Evolutionary conservation across 2,329 filamentous ascomycete genomes (phyloP).

Genomic region (Tolypocladium endophyticum): DNA sequence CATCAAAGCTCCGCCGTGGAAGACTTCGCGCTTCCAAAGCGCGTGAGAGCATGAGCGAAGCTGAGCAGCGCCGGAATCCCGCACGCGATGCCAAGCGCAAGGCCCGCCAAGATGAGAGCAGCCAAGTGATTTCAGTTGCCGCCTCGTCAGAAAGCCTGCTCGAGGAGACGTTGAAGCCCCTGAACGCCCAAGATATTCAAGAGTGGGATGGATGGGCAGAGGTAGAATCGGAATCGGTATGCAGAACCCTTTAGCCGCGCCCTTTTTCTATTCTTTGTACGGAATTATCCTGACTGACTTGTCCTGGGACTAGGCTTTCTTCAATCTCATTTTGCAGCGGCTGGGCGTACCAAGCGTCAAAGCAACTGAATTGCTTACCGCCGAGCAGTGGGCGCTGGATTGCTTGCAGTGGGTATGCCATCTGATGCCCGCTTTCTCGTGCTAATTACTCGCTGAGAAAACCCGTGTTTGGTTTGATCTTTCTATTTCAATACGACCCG

Average conservation of each 20-base stretch:
- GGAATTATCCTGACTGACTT: not conserved
- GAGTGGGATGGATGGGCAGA: constrained; percentile 70
- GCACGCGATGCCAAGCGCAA: constrained; percentile 38
- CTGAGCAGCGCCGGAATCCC: constrained; percentile 24
- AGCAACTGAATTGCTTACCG: constrained; percentile 63
- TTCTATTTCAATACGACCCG: constrained; percentile 65
- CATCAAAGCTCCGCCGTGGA: not conserved
- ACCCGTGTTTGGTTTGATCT: constrained; percentile 77
- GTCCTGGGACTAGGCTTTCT: constrained; percentile 51
- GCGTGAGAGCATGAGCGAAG: constrained; percentile 8
- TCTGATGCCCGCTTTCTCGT: not conserved
- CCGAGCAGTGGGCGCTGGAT: constrained; percentile 57
- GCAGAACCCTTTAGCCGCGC: constrained; percentile 15
- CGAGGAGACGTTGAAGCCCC: constrained; percentile 33
- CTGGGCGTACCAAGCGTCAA: constrained; percentile 66
- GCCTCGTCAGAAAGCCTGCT: constrained; percentile 29
- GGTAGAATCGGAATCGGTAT: constrained; percentile 80
- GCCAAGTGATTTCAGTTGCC: constrained; percentile 6
- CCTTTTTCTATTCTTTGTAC: not conserved
- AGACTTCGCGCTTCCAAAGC: not conserved
- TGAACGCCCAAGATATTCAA: constrained; percentile 40
- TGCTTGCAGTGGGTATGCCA: constrained; percentile 43
- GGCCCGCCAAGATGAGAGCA: constrained; percentile 22
- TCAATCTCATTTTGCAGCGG: constrained; percentile 73
- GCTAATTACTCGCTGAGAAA: constrained; percentile 34